These are phyloP conservation scores for Paraphaeosphaeria minitans DNA, from an alignment of 2,329 filamentous ascomycete species.

Conservation along the genomic window DNA sequence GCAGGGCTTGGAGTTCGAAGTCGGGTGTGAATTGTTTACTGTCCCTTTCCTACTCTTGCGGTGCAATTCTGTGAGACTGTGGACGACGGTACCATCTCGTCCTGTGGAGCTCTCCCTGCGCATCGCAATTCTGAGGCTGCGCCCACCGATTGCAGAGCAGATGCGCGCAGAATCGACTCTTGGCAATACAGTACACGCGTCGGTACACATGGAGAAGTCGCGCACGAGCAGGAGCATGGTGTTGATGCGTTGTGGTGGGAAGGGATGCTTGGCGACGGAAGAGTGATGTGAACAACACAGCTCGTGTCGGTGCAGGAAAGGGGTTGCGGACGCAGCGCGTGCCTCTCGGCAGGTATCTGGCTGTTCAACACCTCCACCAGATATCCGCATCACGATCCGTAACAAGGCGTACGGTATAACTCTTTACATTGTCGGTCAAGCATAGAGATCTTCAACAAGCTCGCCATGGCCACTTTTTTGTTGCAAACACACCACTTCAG, in stretches of 20 bases:
- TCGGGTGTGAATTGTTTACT: not conserved
- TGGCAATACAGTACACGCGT: constrained; percentile 3
- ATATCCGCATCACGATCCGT: not conserved
- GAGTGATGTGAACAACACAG: not conserved
- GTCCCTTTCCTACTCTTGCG: not conserved
- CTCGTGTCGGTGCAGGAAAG: not conserved
- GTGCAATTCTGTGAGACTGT: too few species aligned
- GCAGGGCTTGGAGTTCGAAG: not conserved
- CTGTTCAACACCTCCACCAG: not conserved
- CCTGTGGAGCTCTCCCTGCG: not conserved
- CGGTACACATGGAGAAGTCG: not conserved
- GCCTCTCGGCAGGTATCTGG: not conserved
- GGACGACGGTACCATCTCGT: not conserved
- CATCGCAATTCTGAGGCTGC: not conserved
- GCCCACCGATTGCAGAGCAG: constrained; percentile 1
- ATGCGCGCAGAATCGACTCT: not conserved
- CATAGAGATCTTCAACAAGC: too few species aligned
- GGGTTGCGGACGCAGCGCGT: not conserved
- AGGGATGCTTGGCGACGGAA: not conserved
- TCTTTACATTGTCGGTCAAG: not conserved
- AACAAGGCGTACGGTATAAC: not conserved
- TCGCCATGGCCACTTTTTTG: too few species aligned
- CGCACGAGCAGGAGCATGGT: not conserved
- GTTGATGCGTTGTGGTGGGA: not conserved
- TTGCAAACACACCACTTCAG: too few species aligned